Conservation (phyloP, 768 basidiomycete genomes). For the Suillus discolor region DNA sequence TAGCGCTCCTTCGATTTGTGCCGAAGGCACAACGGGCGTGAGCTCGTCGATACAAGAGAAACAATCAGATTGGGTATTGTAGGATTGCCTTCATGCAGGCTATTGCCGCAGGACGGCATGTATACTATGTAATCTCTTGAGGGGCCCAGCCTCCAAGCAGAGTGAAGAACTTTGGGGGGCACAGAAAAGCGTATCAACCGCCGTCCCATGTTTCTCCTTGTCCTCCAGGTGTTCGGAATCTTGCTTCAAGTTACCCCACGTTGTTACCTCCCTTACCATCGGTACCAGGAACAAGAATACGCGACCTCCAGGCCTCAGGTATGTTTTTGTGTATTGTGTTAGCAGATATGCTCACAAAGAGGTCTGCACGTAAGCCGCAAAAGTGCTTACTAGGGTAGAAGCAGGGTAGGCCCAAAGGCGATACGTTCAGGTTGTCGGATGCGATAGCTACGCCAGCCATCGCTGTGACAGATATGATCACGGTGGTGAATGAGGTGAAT, state of each 20-base stretch:
- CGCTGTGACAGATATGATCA: neutral
- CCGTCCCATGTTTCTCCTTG: constrained; percentile 33
- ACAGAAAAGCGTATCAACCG: constrained; percentile 38
- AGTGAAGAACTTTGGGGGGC: constrained; percentile 18
- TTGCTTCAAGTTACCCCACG: constrained; percentile 28
- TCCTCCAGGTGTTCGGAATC: constrained; percentile 42
- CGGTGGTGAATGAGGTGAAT: neutral
- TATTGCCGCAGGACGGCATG: constrained; percentile 43
- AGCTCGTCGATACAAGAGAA: neutral
- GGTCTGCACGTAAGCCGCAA: neutral
- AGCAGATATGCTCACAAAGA: constrained; percentile 13
- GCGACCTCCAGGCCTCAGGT: constrained; percentile 21
- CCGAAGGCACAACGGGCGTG: too few species aligned
- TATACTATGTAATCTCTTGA: constrained; percentile 43
- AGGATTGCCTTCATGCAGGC: constrained; percentile 24
- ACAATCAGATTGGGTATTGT: constrained; percentile 12
- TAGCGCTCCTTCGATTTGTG: too few species aligned
- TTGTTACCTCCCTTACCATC: constrained; percentile 24
- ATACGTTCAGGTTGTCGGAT: neutral
- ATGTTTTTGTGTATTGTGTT: constrained; percentile 3
- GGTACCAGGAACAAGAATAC: constrained; percentile 27
- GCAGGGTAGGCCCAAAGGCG: neutral
- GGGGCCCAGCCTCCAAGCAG: constrained; percentile 34
- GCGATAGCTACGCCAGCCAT: neutral
- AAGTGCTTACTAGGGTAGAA: neutral